Evolutionary conservation across 306 rosid genomes (phyloP), one percentile per base, ranked within the genome.

Genomic region (Betula pendula): DNA sequence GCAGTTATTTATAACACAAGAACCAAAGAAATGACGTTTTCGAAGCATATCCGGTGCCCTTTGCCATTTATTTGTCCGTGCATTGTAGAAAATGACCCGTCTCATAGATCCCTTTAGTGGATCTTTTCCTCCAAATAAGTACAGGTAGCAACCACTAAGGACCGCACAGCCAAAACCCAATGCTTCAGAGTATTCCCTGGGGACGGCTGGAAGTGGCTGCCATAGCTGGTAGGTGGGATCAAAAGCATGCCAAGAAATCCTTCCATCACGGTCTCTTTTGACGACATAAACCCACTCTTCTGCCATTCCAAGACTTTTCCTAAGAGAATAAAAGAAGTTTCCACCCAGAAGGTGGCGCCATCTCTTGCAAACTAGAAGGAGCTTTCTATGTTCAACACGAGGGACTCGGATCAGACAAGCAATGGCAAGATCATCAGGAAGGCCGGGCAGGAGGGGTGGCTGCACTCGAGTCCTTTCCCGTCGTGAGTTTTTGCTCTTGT

Each of bases 281-380:
- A 96, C 85, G 74, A 96, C 98, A 77, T 96, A 93, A 56, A 92
- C 98, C 99, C 99, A 96, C 80, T 96, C 99, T 84, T 96, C 99
- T 62, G 96, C 97, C 99, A 96, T 96, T 72, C 99, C 97, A 70
- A 96, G 98, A 79, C 96, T 96, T 87, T 80, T 92, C 83, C 99
- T 86, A 51, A 87, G 98, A 24, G 99, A 96, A 81, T 96, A 96
- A 77, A 88, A 96, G 89, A 87, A 96, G 85, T 96, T 96, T 70
- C 98, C 99, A 74, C 91, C 90, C 27, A 96, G 83, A 74, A 96
- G 99, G 63, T 92, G 92, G 63, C 86, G 78, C 99, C 99, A 96
- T 81, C 94, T 89, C 87, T 93, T 96, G 93, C 99, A 96, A 78
- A 96, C 96, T 47, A 88, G 83, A 56, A 98, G 99, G 68, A 96